Conservation (phyloP, 495 filamentous ascomycete genomes). For the Hypoxylon fuscum region DNA sequence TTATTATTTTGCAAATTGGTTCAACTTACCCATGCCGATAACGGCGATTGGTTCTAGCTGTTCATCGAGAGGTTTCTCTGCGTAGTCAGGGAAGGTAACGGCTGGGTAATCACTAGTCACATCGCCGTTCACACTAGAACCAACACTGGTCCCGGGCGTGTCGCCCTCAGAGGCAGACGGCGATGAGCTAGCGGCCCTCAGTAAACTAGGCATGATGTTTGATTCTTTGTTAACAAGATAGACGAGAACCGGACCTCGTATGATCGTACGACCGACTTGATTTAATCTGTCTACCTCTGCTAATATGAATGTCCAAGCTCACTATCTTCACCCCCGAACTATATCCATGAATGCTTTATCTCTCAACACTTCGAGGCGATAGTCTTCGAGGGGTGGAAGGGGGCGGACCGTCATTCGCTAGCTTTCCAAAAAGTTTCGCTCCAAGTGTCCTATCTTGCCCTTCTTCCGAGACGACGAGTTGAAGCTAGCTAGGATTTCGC, state of each 20-base stretch:
- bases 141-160: conserved; percentile 6
- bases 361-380: background rate
- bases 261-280: background rate
- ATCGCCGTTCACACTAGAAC: conserved; percentile 1
- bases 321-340: background rate
- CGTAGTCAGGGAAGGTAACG: conserved; percentile 7
- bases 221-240: background rate
- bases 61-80: conserved; percentile 15
- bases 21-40: conserved; percentile 52
- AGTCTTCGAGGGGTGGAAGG: background rate
- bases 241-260: conserved; percentile 6
- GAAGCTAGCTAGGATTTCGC: no score
- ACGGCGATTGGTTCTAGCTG: conserved; percentile 54
- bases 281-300: conserved; percentile 3
- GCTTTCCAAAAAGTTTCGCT: background rate
- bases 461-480: background rate
- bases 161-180: conserved; percentile 10
- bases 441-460: background rate
- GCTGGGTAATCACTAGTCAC: conserved; percentile 3
- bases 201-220: background rate
- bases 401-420: background rate
- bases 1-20: background rate
- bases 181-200: conserved; percentile 1
- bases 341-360: background rate
- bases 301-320: background rate